Conservation (phyloP, 2,329 filamentous ascomycete species). For the Ophiostoma populinum region DNA sequence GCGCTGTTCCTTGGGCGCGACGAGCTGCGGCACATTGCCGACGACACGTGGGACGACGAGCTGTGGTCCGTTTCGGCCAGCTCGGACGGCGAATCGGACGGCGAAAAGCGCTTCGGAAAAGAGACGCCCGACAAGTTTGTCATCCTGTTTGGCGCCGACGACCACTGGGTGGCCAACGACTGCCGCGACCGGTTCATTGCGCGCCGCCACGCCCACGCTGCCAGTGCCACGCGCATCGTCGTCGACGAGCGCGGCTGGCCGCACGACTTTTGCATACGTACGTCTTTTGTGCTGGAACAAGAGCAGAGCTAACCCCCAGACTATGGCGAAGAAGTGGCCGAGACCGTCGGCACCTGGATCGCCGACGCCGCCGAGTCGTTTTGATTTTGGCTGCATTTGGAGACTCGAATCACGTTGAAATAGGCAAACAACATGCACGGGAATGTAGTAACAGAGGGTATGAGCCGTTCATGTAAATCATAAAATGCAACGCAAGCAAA, state of each 20-base stretch:
- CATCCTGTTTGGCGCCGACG: slow-evolving; percentile 40
- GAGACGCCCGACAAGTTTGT: slow-evolving; percentile 30
- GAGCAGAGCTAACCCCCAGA: slow-evolving; percentile 16
- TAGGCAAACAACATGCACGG: too few species aligned
- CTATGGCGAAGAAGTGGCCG: slow-evolving; percentile 30
- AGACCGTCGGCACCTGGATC: slow-evolving; percentile 30
- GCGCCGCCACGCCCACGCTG: slow-evolving; percentile 14
- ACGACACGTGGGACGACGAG: slow-evolving; percentile 41
- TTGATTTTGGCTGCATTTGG: background rate
- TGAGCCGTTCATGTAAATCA: too few species aligned
- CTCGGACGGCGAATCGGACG: background rate
- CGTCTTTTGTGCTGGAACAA: slow-evolving; percentile 13
- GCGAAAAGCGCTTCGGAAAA: background rate
- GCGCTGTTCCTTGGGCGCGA: slow-evolving; percentile 40
- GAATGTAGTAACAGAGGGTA: too few species aligned
- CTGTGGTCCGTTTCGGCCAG: slow-evolving; percentile 30
- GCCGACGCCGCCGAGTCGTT: slow-evolving; percentile 27
- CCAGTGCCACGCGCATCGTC: slow-evolving; percentile 27
- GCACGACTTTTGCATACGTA: slow-evolving; percentile 44
- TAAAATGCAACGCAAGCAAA: too few species aligned
- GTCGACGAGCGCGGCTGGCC: slow-evolving; percentile 37
- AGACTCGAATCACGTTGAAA: too few species aligned
- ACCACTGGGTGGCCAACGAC: slow-evolving; percentile 44
- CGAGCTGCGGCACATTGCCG: slow-evolving; percentile 40
- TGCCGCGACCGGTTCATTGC: slow-evolving; percentile 39